Base-by-base conservation (phyloP, 2,329 filamentous ascomycete species). In the Penicillium hordei region DNA sequence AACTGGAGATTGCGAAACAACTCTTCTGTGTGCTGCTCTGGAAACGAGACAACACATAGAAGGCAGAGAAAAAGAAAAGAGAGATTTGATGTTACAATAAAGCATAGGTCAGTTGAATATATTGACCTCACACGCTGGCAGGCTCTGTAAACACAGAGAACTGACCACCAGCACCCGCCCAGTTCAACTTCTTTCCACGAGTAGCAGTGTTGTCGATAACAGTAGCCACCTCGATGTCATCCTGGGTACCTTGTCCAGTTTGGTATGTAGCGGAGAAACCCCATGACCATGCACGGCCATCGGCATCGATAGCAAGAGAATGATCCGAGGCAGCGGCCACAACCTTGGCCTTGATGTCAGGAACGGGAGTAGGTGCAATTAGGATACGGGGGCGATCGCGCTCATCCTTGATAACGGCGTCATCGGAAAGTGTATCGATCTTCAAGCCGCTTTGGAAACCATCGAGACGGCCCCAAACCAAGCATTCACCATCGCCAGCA, bases 111-210 rank as follows among this genome's bases (percentile, higher is more conserved):
- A 40, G 38, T 25, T 27, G 46, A 34, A 48, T 34, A 42, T 44
- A 42, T 53, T 34, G 42, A 31, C n/a, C 45, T 66, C 45, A 70
- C 39, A 58, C 25, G 38, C 46, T 61, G 15, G 63, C 67, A 36
- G 71, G 66, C 43, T 68, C 74, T 2, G 75, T 76, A 50, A 78
- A 70, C 15, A 78, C 71, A 12, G 76, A 78, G 66, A 76, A 97
- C 71, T 97, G 93, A 5, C 92, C 92, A 63, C 93, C 93, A n/a
- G 89, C 89, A 43, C 90, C 90, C n/a, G 89, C 90, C 76, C 83
- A 91, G 34, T 86, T 82, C 43, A 97, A 81, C 73, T 87, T 86
- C 76, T 89, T 87, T 42, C 85, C 90, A 31, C 86, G 83, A 29
- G 94, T 84, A 42, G 91, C 92, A 13, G 87, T 89, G 78, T 96